Conservation (phyloP, 768 basidiomycete species). For the Suillus subluteus region DNA sequence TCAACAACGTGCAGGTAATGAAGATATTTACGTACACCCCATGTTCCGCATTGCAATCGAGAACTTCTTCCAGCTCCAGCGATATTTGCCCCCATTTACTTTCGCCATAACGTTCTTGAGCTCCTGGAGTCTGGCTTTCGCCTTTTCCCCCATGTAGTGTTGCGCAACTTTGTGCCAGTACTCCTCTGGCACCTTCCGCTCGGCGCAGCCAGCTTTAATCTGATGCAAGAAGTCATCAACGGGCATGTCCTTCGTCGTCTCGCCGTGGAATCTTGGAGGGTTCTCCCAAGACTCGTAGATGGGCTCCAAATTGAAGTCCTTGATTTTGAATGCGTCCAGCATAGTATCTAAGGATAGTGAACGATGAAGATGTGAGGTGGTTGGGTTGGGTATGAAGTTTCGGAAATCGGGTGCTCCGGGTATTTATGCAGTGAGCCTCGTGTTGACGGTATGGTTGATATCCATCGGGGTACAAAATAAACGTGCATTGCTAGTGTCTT, state of each 20-base stretch:
- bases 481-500: background rate
- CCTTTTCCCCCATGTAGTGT: conserved; percentile 72
- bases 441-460: conserved; percentile 5
- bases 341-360: conserved; percentile 33
- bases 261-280: conserved; percentile 68
- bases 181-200: conserved; percentile 74
- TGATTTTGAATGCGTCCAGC: conserved; percentile 80
- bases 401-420: background rate
- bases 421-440: conserved; percentile 5
- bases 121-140: conserved; percentile 66
- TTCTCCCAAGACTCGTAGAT: conserved; percentile 66
- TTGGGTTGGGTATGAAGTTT: background rate
- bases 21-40: conserved; percentile 62
- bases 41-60: conserved; percentile 78
- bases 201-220: conserved; percentile 72
- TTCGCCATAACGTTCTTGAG: conserved; percentile 74
- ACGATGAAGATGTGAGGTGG: background rate
- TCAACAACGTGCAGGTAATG: background rate
- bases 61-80: conserved; percentile 86
- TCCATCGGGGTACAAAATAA: background rate
- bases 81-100: conserved; percentile 76
- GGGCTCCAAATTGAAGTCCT: conserved; percentile 75
- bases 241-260: conserved; percentile 66
- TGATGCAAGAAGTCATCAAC: conserved; percentile 76
- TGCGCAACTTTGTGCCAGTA: conserved; percentile 85